Base-by-base conservation (phyloP, 805 yeast genomes). In the Schizosaccharomyces japonicus region DNA sequence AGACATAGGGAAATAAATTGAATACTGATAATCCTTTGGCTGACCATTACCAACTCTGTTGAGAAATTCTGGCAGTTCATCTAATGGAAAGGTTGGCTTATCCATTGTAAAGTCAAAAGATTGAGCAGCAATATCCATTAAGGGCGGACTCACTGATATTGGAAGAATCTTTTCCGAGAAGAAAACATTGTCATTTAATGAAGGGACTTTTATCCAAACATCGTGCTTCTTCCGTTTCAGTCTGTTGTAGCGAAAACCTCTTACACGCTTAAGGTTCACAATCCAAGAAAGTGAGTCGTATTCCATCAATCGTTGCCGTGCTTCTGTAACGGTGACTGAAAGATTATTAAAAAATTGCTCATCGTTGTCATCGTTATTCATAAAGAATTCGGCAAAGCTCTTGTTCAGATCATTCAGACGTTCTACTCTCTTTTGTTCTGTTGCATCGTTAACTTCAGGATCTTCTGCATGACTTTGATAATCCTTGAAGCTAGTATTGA, bases 11-110 rank as follows among this genome's bases (percentile, higher is more conserved):
- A 84, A 55, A 57, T 78, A 57, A 17, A 80, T 65, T 0, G 87
- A 74, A 58, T 73, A 85, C 47, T 66, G 57, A 0, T 83, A 73
- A 49, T 78, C 81, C 47, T 57, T 56, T 0, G 96, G 95, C 10
- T 78, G 71, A 0, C 90, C 92, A 57, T 83, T 84, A 1, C 95
- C 96, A 5, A 79, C 65, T 4, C 73, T 70, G 56, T 76, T 60
- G 26, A 85, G 57, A 57, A 74, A 85, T n/a, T 73, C 60, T 1
- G 79, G 70, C 28, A 80, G 62, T 5, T 71, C 63, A 2, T 64
- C 67, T 7, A 67, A 51, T 1, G 75, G 75, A 55, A 69, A 70
- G 0, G 61, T 53, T 0, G 85, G 81, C 40, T 66, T 64, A 28
- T 62, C 64, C 3, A 79, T 48, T 11, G 61, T 62, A 51, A 76